Conservation (phyloP, 108 stramenopile species). For the Skeletonema tropicum region DNA sequence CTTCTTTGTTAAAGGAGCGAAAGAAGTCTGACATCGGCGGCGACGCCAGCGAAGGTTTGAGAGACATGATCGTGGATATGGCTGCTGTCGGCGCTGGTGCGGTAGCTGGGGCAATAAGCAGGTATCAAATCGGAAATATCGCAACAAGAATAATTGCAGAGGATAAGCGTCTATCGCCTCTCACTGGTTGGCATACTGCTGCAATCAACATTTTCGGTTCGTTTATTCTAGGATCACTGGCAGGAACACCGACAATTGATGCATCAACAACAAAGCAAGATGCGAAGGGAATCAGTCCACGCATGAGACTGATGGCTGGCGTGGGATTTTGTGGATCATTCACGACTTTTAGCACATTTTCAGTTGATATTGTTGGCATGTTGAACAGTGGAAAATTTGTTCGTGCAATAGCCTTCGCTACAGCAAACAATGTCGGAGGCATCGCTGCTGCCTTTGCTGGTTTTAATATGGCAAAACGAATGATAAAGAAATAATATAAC, state of each 20-base stretch:
- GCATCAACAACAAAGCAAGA: conserved; percentile 5
- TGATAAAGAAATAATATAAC: conserved; percentile 11
- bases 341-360: conserved; percentile 81
- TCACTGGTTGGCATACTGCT: conserved; percentile 66
- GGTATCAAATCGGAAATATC: conserved; percentile 67
- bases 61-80: conserved; percentile 41
- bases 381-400: conserved; percentile 51
- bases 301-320: conserved; percentile 65
- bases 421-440: conserved; percentile 71
- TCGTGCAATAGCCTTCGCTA: conserved; percentile 61
- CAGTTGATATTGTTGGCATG: conserved; percentile 71
- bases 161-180: conserved; percentile 44
- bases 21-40: neutral
- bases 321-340: conserved; percentile 81
- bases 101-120: conserved; percentile 64
- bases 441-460: conserved; percentile 68
- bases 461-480: conserved; percentile 55
- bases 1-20: neutral
- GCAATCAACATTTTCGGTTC: conserved; percentile 79
- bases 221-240: conserved; percentile 65
- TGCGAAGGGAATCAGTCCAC: conserved; percentile 53
- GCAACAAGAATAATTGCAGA: conserved; percentile 62
- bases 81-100: conserved; percentile 71
- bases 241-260: conserved; percentile 41
- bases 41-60: neutral